These are phyloP conservation scores for Athelia sp. DNA, from an alignment of 1,284 basidiomycete genomes.

Conservation along the genomic window DNA sequence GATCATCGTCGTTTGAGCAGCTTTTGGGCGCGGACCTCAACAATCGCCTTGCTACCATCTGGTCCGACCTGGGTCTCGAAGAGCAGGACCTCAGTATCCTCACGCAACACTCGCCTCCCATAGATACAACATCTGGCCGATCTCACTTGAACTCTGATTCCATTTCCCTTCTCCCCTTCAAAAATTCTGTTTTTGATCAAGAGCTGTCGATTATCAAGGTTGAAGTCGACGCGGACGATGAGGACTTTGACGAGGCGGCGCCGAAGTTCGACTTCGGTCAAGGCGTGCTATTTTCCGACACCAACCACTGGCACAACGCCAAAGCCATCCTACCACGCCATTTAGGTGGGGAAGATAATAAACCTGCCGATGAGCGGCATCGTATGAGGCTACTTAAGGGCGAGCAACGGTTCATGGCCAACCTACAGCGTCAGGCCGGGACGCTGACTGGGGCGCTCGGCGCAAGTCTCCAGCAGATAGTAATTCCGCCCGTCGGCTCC, in stretches of 20 bases:
- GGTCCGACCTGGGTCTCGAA: constrained; percentile 18
- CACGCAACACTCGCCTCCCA: constrained; percentile 7
- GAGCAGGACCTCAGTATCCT: constrained; percentile 21
- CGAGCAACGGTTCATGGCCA: constrained; percentile 53
- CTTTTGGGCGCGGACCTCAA: constrained; percentile 27
- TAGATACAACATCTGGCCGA: too few relatives aligned
- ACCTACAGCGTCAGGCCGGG: constrained; percentile 51
- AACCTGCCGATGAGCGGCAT: constrained; percentile 27
- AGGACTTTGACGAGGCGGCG: constrained; percentile 7
- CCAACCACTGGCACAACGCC: constrained; percentile 54
- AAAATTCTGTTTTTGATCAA: constrained; percentile 43
- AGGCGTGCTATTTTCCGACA: constrained; percentile 44
- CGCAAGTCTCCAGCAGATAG: constrained; percentile 41
- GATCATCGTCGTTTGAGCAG: constrained; percentile 12
- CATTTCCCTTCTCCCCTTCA: constrained; percentile 43
- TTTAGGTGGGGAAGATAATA: constrained; percentile 40
- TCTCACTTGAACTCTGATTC: background rate
- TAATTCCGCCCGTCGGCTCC: constrained; percentile 37
- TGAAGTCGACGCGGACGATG: constrained; percentile 18
- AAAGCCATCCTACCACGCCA: constrained; percentile 48
- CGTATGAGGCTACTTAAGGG: constrained; percentile 31
- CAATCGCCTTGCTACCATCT: constrained; percentile 18
- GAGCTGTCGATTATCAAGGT: constrained; percentile 35
- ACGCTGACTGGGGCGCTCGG: constrained; percentile 62
- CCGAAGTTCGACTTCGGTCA: constrained; percentile 31